A percentile compares a stretch with the other conserved stretches of the same genome.
Conservation (phyloP, 2,329 filamentous ascomycete species). For the Chaetoscypha palmicola region DNA sequence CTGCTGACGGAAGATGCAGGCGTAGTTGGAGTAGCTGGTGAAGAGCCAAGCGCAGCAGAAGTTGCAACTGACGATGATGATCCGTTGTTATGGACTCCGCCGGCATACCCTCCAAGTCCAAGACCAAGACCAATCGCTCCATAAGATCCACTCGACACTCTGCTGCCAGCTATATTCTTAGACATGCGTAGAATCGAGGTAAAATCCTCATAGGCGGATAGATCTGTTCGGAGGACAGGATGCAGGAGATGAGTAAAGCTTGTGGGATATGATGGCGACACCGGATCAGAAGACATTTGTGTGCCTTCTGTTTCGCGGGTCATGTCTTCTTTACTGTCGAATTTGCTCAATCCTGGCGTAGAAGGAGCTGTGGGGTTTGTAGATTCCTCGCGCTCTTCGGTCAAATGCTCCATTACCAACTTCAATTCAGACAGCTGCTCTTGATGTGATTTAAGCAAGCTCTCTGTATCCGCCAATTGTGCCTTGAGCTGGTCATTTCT, state of each 20-base stretch:
- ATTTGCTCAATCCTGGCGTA: slow-evolving; percentile 68
- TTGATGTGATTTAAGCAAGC: slow-evolving; percentile 79
- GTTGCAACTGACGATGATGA: slow-evolving; percentile 53
- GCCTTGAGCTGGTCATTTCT: slow-evolving; percentile 82
- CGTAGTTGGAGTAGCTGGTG: slow-evolving; percentile 52
- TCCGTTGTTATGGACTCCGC: slow-evolving; percentile 40
- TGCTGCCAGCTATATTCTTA: slow-evolving; percentile 50
- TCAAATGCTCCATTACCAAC: slow-evolving; percentile 83
- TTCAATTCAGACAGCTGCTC: slow-evolving; percentile 92
- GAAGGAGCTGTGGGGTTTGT: slow-evolving; percentile 63
- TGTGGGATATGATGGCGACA: slow-evolving; percentile 51
- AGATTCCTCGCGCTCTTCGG: slow-evolving; percentile 63
- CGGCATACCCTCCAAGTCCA: slow-evolving; percentile 41
- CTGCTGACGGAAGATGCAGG: slow-evolving; percentile 46
- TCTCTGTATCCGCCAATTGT: slow-evolving; percentile 81
- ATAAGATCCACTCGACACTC: slow-evolving; percentile 66
- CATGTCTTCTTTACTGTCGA: slow-evolving; percentile 51
- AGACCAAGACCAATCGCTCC: slow-evolving; percentile 44
- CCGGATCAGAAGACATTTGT: slow-evolving; percentile 33
- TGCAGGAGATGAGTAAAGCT: slow-evolving; percentile 79
- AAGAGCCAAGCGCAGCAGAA: slow-evolving; percentile 42
- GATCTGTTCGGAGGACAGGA: slow-evolving; percentile 74
- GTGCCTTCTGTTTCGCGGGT: slow-evolving; percentile 30
- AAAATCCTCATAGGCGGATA: slow-evolving; percentile 80
- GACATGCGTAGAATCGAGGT: slow-evolving; percentile 65